Percentiles rank a stretch among this genome's conserved stretches.
Conservation (phyloP, 805 yeast species). For the Yamadazyma sp. region DNA sequence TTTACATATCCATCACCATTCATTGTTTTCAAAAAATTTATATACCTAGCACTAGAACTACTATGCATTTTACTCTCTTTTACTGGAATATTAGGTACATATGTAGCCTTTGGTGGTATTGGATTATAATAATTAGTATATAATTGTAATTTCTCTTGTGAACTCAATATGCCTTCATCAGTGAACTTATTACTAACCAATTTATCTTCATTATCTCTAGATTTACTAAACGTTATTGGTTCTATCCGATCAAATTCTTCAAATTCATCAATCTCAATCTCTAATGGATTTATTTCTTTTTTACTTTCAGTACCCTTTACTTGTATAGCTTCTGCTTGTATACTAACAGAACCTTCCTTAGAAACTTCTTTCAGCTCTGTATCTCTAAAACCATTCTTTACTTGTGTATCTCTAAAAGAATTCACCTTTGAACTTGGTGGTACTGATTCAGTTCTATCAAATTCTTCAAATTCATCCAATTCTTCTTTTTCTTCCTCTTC, state of each 20-base stretch:
- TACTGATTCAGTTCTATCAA: constrained; percentile 12
- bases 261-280: constrained; percentile 3
- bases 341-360: too few species aligned
- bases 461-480: constrained; percentile 23
- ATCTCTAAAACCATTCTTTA: constrained; percentile 17
- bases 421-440: too few species aligned
- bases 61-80: too few species aligned
- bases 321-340: constrained; percentile 7
- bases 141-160: constrained; percentile 36
- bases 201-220: constrained; percentile 1
- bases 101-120: constrained; percentile 13
- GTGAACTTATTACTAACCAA: constrained; percentile 19
- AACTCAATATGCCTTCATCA: constrained; percentile 39
- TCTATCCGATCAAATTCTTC: constrained; percentile 2
- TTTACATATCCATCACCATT: not conserved
- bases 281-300: not conserved
- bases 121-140: constrained; percentile 37
- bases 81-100: constrained; percentile 16
- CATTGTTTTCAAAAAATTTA: too few species aligned
- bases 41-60: too few species aligned
- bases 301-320: not conserved
- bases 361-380: too few species aligned
- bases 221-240: not conserved
- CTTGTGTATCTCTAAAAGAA: too few species aligned
- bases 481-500: constrained; percentile 10